Conservation (phyloP, 2,329 filamentous ascomycete genomes). For the Teratosphaeria pseudoeucalypti region DNA sequence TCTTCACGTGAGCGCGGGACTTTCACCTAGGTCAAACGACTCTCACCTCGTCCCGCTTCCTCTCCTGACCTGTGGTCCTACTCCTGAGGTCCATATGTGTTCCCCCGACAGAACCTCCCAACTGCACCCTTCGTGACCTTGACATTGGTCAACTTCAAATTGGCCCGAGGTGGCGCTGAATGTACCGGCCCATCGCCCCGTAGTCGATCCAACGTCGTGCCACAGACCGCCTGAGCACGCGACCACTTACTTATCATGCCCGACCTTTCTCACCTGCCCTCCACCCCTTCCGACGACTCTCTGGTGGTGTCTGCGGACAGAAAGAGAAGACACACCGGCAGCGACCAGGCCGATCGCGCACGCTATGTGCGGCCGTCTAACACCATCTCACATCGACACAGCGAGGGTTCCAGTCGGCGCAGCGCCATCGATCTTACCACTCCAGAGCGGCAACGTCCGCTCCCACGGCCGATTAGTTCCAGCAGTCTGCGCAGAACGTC, state of each 20-base stretch:
- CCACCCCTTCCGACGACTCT: not conserved
- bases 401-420: constrained; percentile 7
- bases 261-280: not conserved
- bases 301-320: constrained; percentile 12
- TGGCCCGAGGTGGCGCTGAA: not conserved
- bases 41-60: not conserved
- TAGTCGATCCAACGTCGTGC: not conserved
- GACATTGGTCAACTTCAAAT: not conserved
- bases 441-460: constrained; percentile 5
- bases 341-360: constrained; percentile 9
- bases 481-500: constrained; percentile 1
- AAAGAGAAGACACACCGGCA: constrained; percentile 19
- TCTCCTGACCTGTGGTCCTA: not conserved
- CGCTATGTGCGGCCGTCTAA: not conserved
- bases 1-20: not conserved
- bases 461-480: not conserved
- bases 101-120: not conserved
- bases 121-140: not conserved
- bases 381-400: not conserved
- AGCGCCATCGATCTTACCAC: constrained; percentile 18
- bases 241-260: not conserved
- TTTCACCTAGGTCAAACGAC: not conserved
- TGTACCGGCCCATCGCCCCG: not conserved
- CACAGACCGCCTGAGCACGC: not conserved
- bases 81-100: too few relatives aligned